Evolutionary conservation across 2,329 filamentous ascomycete genomes (phyloP), one percentile per base, ranked within the genome.

Genomic region (Botrytis medusae): DNA sequence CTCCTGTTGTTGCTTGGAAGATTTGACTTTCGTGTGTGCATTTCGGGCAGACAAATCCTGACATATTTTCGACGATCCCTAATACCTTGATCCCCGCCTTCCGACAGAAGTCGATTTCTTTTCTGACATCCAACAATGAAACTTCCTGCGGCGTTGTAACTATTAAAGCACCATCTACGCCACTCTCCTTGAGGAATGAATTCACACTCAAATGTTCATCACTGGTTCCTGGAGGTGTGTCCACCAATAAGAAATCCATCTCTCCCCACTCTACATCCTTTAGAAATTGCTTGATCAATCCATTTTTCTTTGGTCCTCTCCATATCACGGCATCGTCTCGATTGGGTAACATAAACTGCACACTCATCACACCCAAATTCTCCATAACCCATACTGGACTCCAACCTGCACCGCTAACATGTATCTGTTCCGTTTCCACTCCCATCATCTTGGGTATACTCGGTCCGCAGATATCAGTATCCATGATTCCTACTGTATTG

Each of bases 361-460:
- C 94, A 79, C 92, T 96, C 95, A 99, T 98, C 69, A 97, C 94
- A 2, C 92, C 93, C 5, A 99, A 86, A 79, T 98, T 99, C 79
- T 98, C 96, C 78, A 91, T 89, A 25, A 97, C 95, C 93, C 95
- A 98, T 22, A 98, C 95, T 0, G 96, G 96, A 80, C 92, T 94
- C 96, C 95, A 98, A 2, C 96, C 96, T 1, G 91, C 89, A 71
- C 89, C 92, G 80, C 91, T 96, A 71, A 97, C 90, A 82, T 99
- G 96, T 70, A 99, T 96, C 1, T 93, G 97, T 84, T 99, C 95
- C 40, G 90, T 85, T 83, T 98, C 95, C 1, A 98, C 95, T 48
- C 96, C 96, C 91, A 99, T 95, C 95, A 99, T 98, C 85, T 98
- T 98, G 32, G 96, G 96, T 79, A 99, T 98, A 76, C 91, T 94